phyloP scores from a whole-genome alignment of 2,329 filamentous ascomycete genomes.

The Clonostachys rosea region DNA sequence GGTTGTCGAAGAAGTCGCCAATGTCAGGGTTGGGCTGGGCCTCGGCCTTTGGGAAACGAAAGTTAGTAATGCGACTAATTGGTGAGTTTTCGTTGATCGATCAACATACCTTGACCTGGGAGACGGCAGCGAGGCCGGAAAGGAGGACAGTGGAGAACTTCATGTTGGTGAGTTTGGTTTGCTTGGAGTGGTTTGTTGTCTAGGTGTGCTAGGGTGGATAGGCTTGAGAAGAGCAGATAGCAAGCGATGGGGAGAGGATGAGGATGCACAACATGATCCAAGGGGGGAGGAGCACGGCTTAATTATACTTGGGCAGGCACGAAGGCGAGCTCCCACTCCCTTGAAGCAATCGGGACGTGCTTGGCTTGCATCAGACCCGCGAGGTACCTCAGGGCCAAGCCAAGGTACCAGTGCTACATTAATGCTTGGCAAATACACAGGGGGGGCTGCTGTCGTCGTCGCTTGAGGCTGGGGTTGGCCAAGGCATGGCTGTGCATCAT shows the following conservation, averaged over 20 bases:
- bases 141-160: constrained; percentile 26
- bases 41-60: neutral
- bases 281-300: too few species aligned
- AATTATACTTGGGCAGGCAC: too few species aligned
- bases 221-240: neutral
- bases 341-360: neutral
- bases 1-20: constrained; percentile 6
- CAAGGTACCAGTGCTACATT: neutral
- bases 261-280: neutral
- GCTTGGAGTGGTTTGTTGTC: constrained; percentile 5
- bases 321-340: too few species aligned
- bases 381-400: too few species aligned
- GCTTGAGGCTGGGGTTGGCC: too few species aligned
- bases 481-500: too few species aligned
- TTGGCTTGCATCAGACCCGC: neutral
- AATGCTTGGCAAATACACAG: neutral
- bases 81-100: neutral
- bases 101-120: constrained; percentile 16
- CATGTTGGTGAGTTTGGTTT: constrained; percentile 16
- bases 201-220: constrained; percentile 1
- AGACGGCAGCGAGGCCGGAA: constrained; percentile 20
- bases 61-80: neutral
- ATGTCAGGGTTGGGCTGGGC: neutral
- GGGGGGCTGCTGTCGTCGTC: too few species aligned
- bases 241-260: neutral